Base-by-base conservation (phyloP, 495 filamentous ascomycete species). In the Aspergillus carlsbadensis region DNA sequence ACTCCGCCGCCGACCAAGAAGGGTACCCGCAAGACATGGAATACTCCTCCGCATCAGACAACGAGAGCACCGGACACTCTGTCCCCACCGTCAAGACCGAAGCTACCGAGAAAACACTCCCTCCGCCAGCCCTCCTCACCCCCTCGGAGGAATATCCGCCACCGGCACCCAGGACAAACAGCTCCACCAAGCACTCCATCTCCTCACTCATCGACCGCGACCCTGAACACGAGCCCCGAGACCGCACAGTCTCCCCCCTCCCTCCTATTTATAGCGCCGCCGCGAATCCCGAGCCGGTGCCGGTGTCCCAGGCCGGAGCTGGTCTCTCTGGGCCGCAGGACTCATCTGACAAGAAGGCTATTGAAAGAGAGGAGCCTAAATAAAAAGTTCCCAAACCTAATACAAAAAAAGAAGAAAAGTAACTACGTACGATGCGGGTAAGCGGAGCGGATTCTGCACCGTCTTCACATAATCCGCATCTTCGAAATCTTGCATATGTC, bases 151-250 rank as follows among this genome's bases (percentile, higher is more conserved):
- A 65, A 7, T 52, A 54, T 6, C 40, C 35, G 1, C 57, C 46
- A 18, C 20, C 54, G 34, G 40, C 49, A 20, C 67, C 63, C 5
- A 46, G 41, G 10, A 45, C 55, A 6, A 68, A 70, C 52, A 62
- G 64, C 45, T 74, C 74, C 4, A 72, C 65, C 13, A 77, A 77
- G 58, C 74, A 74, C 26, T 70, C 73, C n/a, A 78, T 78, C 46
- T 75, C 70, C 1, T 77, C 74, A 1, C 76, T 78, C 20, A 77
- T 78, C 43, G 75, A 78, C 56, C 70, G 70, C 11, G 66, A 71
- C 2, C 70, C 73, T 1, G 70, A 70, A 35, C 47, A 58, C 2
- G 65, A 65, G 14, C 57, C 59, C 2, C 62, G 67, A 21, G 72
- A 71, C 53, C 70, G 14, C 52, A 58, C 34, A 21, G 61, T 24